These are phyloP conservation scores for Neofusicoccum sp. DNA, from an alignment of 2,329 filamentous ascomycete genomes.

Conservation along the genomic window DNA sequence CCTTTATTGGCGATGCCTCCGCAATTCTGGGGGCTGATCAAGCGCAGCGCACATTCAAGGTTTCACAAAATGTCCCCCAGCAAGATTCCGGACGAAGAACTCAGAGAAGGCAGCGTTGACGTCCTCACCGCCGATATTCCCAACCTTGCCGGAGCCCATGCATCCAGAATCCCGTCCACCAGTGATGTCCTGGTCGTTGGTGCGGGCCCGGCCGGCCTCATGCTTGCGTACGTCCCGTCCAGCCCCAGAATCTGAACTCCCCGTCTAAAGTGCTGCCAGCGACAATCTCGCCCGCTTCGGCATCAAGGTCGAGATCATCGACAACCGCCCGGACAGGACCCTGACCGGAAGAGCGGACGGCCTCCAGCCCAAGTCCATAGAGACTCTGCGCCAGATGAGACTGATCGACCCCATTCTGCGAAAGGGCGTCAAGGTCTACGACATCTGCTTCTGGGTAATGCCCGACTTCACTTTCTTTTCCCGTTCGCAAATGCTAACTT, in stretches of 20 bases:
- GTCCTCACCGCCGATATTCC: slow-evolving; percentile 18
- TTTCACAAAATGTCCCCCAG: slow-evolving; percentile 35
- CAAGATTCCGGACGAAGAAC: slow-evolving; percentile 25
- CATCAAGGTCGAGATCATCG: slow-evolving; percentile 63
- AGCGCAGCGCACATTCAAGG: slow-evolving; percentile 22
- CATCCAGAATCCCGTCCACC: slow-evolving; percentile 24
- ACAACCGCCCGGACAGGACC: slow-evolving; percentile 67
- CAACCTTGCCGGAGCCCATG: slow-evolving; percentile 16
- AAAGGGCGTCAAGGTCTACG: slow-evolving; percentile 68
- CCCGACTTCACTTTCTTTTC: neutral
- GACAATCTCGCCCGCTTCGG: slow-evolving; percentile 63
- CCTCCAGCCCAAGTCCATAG: slow-evolving; percentile 74
- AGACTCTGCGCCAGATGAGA: slow-evolving; percentile 71
- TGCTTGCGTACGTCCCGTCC: slow-evolving; percentile 41
- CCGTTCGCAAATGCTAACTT: neutral
- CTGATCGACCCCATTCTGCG: slow-evolving; percentile 67
- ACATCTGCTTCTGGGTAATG: slow-evolving; percentile 69
- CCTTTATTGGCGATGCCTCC: slow-evolving; percentile 15
- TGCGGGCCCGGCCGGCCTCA: slow-evolving; percentile 43
- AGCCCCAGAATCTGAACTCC: neutral
- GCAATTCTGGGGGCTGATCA: slow-evolving; percentile 20
- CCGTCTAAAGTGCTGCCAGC: slow-evolving; percentile 30
- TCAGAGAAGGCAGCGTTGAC: slow-evolving; percentile 28
- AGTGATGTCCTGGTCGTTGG: slow-evolving; percentile 43
- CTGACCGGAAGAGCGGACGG: slow-evolving; percentile 69